Percentiles rank a stretch among this genome's conserved stretches.
These are phyloP conservation scores for Graphium sp. DNA, from an alignment of 2,329 filamentous ascomycete genomes.

Conservation along the genomic window DNA sequence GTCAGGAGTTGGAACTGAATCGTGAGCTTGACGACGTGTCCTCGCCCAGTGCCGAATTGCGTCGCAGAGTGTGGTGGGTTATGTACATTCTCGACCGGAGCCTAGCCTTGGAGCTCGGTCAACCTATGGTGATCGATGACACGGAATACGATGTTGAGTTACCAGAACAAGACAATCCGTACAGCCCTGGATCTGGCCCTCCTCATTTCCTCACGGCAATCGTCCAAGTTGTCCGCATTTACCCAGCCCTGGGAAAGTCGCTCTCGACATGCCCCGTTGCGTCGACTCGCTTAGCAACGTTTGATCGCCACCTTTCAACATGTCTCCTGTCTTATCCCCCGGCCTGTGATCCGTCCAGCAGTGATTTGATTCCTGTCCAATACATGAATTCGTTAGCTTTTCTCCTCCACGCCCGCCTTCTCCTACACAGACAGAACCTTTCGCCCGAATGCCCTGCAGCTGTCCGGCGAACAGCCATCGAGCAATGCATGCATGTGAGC, in stretches of 20 bases:
- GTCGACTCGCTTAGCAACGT: slow-evolving; percentile 51
- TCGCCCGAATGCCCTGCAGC: slow-evolving; percentile 50
- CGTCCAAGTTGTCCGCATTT: slow-evolving; percentile 66
- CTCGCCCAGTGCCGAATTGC: slow-evolving; percentile 67
- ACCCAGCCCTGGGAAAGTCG: slow-evolving; percentile 55
- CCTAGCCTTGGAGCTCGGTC: slow-evolving; percentile 63
- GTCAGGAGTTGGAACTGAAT: slow-evolving; percentile 73
- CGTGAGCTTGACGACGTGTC: no score
- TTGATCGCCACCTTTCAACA: slow-evolving; percentile 64
- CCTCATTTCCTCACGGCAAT: slow-evolving; percentile 63
- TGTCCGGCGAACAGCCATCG: slow-evolving; percentile 54
- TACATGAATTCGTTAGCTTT: no score
- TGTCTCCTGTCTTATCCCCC: slow-evolving; percentile 64
- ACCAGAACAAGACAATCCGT: slow-evolving; percentile 44
- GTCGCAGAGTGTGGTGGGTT: slow-evolving; percentile 82
- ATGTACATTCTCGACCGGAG: slow-evolving; percentile 79
- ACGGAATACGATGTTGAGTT: slow-evolving; percentile 73
- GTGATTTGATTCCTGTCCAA: slow-evolving; percentile 54
- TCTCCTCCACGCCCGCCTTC: slow-evolving; percentile 71
- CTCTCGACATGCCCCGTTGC: slow-evolving; percentile 52
- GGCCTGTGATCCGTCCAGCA: slow-evolving; percentile 50
- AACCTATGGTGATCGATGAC: slow-evolving; percentile 71
- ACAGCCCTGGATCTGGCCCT: no score
- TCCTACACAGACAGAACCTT: slow-evolving; percentile 80
- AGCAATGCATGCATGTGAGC: slow-evolving; percentile 58